phyloP scores from a whole-genome alignment of 495 filamentous ascomycete genomes.

The Lasiosphaeris hirsuta region DNA sequence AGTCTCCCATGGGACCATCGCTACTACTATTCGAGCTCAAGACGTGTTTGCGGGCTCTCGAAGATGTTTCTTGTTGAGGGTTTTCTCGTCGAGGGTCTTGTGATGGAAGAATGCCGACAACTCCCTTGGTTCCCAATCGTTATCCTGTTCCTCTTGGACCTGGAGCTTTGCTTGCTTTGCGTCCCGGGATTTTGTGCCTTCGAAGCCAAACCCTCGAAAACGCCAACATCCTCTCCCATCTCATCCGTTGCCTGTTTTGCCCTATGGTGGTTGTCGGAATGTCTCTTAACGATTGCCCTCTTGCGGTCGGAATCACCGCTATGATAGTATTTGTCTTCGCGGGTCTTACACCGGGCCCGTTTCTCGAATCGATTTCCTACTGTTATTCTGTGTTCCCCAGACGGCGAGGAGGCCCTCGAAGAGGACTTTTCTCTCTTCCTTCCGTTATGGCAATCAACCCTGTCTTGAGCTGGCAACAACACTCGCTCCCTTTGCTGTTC shows the following conservation, averaged over 20 bases:
- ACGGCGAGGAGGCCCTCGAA: not conserved
- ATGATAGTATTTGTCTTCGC: slow-evolving; percentile 53
- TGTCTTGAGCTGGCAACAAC: not conserved
- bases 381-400: not conserved
- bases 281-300: not conserved
- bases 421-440: slow-evolving; percentile 17
- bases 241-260: not conserved
- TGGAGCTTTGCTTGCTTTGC: slow-evolving; percentile 16
- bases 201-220: not conserved
- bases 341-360: slow-evolving; percentile 59
- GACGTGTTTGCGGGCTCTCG: not conserved
- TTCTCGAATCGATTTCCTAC: slow-evolving; percentile 47
- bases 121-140: slow-evolving; percentile 37
- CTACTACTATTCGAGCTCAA: no score
- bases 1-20: no score
- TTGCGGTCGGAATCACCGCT: slow-evolving; percentile 40
- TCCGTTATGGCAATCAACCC: slow-evolving; percentile 9
- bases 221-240: not conserved
- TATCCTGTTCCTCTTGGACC: slow-evolving; percentile 18
- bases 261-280: not conserved
- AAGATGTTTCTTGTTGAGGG: not conserved
- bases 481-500: slow-evolving; percentile 2
- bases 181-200: not conserved
- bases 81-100: slow-evolving; percentile 5
- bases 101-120: slow-evolving; percentile 41